Base-by-base conservation (phyloP, 352 stramenopile genomes). In the Globisporangium paroecandrum region DNA sequence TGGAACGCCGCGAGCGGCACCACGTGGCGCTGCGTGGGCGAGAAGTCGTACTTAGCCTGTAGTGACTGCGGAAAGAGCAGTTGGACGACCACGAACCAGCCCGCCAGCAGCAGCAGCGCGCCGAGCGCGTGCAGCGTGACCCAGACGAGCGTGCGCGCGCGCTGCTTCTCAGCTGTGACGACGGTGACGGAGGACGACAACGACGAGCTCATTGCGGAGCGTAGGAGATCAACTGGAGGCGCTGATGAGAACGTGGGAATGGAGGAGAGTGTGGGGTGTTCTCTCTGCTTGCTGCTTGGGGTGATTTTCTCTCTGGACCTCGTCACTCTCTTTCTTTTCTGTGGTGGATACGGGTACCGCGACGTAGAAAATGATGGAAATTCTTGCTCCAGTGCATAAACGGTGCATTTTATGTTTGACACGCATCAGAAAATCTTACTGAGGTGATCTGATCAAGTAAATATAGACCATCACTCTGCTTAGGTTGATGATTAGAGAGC, bases 151-250 rank as follows among this genome's bases (percentile, higher is more conserved):
- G 13, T 9, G 1, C 13, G 18, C n/a, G 62, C 49, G 51, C 62
- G 62, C 34, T 58, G n/a, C 25, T 43, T 51, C 62, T 66, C 62
- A 34, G 20, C 20, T 7, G 62, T 66, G 32, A 54, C 47, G 12
- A 66, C 62, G 20, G 46, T 58, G 15, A 43, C 43, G 27, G 43
- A 49, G 41, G 41, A 22, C 43, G 43, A 47, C 38, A 13, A 27
- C 51, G 51, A 58, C 15, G 20, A 22, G 59, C 41, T 32, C 41
- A 65, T 51, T 10, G 18, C 43, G 12, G 12, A 13, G 36, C 12
- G 36, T 43, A 43, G 36, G 36, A 43, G 36, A 43, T 43, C 36
- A 13, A 13, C 12, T 43, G 12, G 36, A 43, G 36, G 36, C 9
- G 15, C 43, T 51, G 43, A 4, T 18, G 43, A 51, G 43, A 20